Conservation (phyloP, 164 flowering plant genomes). For the Dillenia suffruticosa region DNA sequence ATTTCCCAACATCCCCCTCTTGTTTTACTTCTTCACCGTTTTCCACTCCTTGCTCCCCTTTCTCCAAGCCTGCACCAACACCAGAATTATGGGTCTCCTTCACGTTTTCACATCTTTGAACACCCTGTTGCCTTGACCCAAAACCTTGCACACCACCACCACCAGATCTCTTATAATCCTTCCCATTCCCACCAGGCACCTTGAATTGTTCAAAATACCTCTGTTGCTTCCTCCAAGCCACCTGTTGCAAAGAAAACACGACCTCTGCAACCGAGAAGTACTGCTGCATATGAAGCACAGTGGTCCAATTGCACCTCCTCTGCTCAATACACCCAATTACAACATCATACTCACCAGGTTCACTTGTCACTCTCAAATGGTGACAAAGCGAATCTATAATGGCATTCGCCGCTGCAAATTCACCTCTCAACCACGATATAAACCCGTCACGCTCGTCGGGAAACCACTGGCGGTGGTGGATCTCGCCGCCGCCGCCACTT, state of each 20-base stretch:
- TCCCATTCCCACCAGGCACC: constrained; percentile 16
- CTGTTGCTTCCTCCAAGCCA: constrained; percentile 49
- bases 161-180: constrained; percentile 37
- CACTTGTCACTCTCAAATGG: constrained; percentile 53
- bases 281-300: constrained; percentile 86
- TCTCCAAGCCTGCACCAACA: constrained; percentile 11
- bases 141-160: constrained; percentile 3
- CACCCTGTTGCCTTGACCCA: constrained; percentile 31
- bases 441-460: constrained; percentile 77
- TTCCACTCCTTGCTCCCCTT: constrained; percentile 17
- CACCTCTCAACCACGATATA: constrained; percentile 72
- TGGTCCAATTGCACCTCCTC: constrained; percentile 75
- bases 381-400: constrained; percentile 72
- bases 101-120: constrained; percentile 24
- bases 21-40: constrained; percentile 22
- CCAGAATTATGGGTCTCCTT: constrained; percentile 27
- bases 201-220: constrained; percentile 30
- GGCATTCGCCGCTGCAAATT: constrained; percentile 89
- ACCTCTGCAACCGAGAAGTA: constrained; percentile 73
- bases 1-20: constrained; percentile 13
- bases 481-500: constrained; percentile 28
- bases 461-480: constrained; percentile 52
- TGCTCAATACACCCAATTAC: constrained; percentile 59
- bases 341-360: constrained; percentile 70
- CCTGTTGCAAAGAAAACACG: constrained; percentile 56